A percentile compares a stretch with the other conserved stretches of the same genome.
These are phyloP conservation scores for Drosera capensis DNA, from an alignment of 148 eudicot genomes.

Conservation along the genomic window DNA sequence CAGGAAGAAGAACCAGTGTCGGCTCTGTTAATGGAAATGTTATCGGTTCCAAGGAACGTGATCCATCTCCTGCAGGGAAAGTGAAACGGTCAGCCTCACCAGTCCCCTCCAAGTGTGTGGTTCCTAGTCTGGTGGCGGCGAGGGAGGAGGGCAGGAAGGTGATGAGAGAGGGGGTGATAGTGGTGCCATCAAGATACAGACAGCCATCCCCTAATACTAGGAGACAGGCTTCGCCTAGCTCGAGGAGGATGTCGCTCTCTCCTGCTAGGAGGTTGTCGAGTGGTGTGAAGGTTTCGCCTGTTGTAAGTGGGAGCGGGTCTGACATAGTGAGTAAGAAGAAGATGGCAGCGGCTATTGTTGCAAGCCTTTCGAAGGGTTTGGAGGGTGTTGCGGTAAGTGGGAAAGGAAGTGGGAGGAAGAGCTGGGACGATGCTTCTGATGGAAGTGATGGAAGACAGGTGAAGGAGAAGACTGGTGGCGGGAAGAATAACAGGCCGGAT, in stretches of 20 bases:
- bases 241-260: conserved; percentile 76
- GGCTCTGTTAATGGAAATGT: too few relatives aligned
- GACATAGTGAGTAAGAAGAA: conserved; percentile 63
- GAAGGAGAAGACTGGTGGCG: conserved; percentile 24
- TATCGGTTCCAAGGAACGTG: conserved; percentile 25
- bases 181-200: conserved; percentile 85
- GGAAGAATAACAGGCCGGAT: conserved; percentile 48
- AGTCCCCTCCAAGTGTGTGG: conserved; percentile 79
- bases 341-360: conserved; percentile 33
- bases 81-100: conserved; percentile 80
- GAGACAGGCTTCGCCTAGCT: conserved; percentile 47
- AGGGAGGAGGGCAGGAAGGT: conserved; percentile 51
- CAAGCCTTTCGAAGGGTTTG: conserved; percentile 52
- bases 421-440: conserved; percentile 49
- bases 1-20: conserved; percentile 25
- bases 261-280: conserved; percentile 73
- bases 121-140: conserved; percentile 65
- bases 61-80: conserved; percentile 69
- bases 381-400: conserved; percentile 36
- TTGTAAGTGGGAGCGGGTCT: conserved; percentile 9
- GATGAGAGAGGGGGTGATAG: conserved; percentile 56
- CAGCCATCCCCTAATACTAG: conserved; percentile 77
- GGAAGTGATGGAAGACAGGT: conserved; percentile 15
- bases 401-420: conserved; percentile 39
- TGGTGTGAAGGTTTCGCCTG: conserved; percentile 30